Conservation (phyloP, 441 rosid genomes). For the Erysimum cheiri region DNA sequence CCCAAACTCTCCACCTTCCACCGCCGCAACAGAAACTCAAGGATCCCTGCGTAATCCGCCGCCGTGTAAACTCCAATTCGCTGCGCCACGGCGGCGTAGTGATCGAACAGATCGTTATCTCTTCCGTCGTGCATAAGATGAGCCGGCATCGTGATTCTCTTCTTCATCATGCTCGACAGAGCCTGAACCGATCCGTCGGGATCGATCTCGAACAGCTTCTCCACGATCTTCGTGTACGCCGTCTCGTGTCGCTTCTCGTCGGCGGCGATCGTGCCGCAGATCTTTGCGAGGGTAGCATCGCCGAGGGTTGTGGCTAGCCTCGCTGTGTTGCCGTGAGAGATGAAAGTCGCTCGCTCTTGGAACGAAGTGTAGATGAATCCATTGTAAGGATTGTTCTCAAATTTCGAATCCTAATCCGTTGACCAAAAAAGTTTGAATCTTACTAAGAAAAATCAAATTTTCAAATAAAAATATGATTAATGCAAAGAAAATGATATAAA, state of each 20-base stretch:
- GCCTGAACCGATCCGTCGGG: conserved; percentile 52
- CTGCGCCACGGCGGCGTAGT: conserved; percentile 56
- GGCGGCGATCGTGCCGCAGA: conserved; percentile 58
- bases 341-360: conserved; percentile 54
- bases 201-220: conserved; percentile 56
- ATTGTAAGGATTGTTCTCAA: conserved; percentile 58
- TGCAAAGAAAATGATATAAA: neutral
- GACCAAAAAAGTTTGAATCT: neutral
- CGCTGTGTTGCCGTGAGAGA: conserved; percentile 56
- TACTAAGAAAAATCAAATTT: too few species aligned
- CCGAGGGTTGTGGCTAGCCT: conserved; percentile 52
- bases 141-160: conserved; percentile 47
- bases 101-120: conserved; percentile 49
- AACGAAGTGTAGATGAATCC: conserved; percentile 65
- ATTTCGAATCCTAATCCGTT: conserved; percentile 52
- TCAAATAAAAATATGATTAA: neutral
- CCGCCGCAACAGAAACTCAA: conserved; percentile 53
- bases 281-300: conserved; percentile 49
- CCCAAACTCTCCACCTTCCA: conserved; percentile 53
- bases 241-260: conserved; percentile 66
- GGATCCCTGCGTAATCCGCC: conserved; percentile 54
- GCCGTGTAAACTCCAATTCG: conserved; percentile 55
- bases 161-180: conserved; percentile 55
- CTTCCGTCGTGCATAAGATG: conserved; percentile 57
- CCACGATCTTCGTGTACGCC: conserved; percentile 56